These are phyloP conservation scores for Ustilago vetiveriae DNA, from an alignment of 1,284 basidiomycete species.

Conservation along the genomic window DNA sequence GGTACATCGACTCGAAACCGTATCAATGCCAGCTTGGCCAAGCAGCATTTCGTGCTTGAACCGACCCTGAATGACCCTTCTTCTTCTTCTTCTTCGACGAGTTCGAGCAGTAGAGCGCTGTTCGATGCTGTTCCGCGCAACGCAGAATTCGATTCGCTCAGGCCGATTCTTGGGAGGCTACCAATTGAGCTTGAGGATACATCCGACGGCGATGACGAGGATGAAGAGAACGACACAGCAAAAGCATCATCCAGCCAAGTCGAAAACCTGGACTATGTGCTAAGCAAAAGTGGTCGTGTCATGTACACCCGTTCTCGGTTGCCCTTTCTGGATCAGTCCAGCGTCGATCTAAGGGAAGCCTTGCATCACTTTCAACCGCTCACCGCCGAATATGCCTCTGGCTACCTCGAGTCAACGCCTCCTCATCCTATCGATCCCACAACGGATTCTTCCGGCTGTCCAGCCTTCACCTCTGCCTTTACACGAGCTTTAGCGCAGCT, in stretches of 20 bases:
- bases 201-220: too few species aligned
- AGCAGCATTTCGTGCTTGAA: slow-evolving; percentile 40
- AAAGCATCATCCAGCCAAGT: neutral
- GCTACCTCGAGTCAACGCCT: slow-evolving; percentile 34
- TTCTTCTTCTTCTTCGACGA: neutral
- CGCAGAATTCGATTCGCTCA: slow-evolving; percentile 35
- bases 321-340: slow-evolving; percentile 40
- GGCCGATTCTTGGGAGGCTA: slow-evolving; percentile 52
- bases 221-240: slow-evolving; percentile 3
- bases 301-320: slow-evolving; percentile 52
- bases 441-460: slow-evolving; percentile 23
- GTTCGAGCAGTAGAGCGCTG: slow-evolving; percentile 1
- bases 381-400: slow-evolving; percentile 48
- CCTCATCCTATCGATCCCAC: slow-evolving; percentile 27
- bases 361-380: slow-evolving; percentile 51
- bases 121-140: slow-evolving; percentile 55
- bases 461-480: slow-evolving; percentile 32
- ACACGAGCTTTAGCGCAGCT: slow-evolving; percentile 15
- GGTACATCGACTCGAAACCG: slow-evolving; percentile 22
- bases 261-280: slow-evolving; percentile 24
- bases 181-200: slow-evolving; percentile 22
- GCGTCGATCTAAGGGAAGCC: slow-evolving; percentile 44
- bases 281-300: slow-evolving; percentile 7
- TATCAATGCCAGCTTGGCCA: slow-evolving; percentile 18
- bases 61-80: slow-evolving; percentile 4